Conservation (phyloP, 371 early-diverging fungal genomes). For the Circinella umbellata region DNA sequence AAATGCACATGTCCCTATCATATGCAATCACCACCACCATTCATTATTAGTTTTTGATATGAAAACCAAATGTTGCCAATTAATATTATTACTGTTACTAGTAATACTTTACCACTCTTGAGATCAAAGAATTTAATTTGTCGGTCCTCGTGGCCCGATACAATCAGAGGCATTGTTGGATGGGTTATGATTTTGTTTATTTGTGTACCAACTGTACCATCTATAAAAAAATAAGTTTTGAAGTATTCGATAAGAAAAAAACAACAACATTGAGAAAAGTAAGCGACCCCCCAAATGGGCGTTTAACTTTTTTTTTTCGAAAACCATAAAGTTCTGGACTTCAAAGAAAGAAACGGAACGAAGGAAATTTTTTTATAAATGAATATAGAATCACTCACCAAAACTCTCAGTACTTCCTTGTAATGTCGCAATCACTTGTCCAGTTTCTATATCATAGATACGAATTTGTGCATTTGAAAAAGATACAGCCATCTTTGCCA, state of each 20-base stretch:
- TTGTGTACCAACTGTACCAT: conserved; percentile 71
- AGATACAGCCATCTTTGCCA: conserved; percentile 66
- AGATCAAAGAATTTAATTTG: conserved; percentile 80
- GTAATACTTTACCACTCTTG: conserved; percentile 28
- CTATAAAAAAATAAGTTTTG: conserved; percentile 32
- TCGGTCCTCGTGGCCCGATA: conserved; percentile 84
- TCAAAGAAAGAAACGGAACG: not conserved
- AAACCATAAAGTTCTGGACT: not conserved
- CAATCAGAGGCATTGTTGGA: conserved; percentile 73
- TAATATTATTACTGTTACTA: no score
- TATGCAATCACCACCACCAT: not conserved
- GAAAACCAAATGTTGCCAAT: not conserved
- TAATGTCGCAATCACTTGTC: conserved; percentile 59
- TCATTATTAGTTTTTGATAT: not conserved
- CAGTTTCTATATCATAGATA: conserved; percentile 82
- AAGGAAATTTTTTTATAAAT: no score
- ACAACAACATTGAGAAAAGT: not conserved
- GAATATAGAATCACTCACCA: conserved; percentile 58
- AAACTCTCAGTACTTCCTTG: conserved; percentile 62
- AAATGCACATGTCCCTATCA: conserved; percentile 62
- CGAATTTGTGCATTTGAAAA: conserved; percentile 71
- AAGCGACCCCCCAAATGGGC: not conserved
- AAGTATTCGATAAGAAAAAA: not conserved
- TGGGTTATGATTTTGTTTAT: conserved; percentile 80
- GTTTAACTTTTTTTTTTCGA: no score